Percentiles rank a stretch among this genome's conserved stretches.
Evolutionary conservation across 2,329 filamentous ascomycete species (phyloP).

Genomic region (Penicillium janthinellum): DNA sequence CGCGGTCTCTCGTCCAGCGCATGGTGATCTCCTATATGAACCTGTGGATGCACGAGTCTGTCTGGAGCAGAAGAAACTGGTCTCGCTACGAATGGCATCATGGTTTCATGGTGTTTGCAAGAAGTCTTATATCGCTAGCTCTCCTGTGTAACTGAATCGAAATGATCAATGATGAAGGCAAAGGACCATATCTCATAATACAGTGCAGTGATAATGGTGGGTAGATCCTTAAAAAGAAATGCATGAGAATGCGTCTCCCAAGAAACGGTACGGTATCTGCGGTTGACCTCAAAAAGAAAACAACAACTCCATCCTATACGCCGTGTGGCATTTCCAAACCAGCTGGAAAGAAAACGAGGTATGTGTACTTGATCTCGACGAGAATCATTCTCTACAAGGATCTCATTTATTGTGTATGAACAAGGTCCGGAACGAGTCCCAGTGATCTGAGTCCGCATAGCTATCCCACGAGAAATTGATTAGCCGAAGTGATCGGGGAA

Average conservation of each 20-base stretch:
- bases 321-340: constrained; percentile 22
- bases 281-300: not conserved
- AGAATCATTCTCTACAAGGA: not conserved
- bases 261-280: not conserved
- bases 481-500: not conserved
- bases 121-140: not conserved
- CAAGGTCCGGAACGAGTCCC: constrained; percentile 83
- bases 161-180: not conserved
- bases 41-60: too few relatives aligned
- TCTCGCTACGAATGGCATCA: too few relatives aligned
- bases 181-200: constrained; percentile 17
- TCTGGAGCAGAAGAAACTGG: too few relatives aligned
- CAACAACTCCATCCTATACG: constrained; percentile 23
- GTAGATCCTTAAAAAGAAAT: constrained; percentile 1
- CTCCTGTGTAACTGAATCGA: not conserved
- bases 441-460: constrained; percentile 79
- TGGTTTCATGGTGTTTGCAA: not conserved
- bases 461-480: constrained; percentile 41
- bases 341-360: constrained; percentile 17
- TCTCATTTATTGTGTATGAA: constrained; percentile 75
- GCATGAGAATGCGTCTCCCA: constrained; percentile 2
- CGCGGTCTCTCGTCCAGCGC: too few relatives aligned
- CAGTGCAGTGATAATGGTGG: constrained; percentile 9
- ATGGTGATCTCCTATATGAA: too few relatives aligned
- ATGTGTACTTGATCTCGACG: not conserved